Base-by-base conservation (phyloP, 1,284 basidiomycete genomes). In the Phellinidium pouzarii region DNA sequence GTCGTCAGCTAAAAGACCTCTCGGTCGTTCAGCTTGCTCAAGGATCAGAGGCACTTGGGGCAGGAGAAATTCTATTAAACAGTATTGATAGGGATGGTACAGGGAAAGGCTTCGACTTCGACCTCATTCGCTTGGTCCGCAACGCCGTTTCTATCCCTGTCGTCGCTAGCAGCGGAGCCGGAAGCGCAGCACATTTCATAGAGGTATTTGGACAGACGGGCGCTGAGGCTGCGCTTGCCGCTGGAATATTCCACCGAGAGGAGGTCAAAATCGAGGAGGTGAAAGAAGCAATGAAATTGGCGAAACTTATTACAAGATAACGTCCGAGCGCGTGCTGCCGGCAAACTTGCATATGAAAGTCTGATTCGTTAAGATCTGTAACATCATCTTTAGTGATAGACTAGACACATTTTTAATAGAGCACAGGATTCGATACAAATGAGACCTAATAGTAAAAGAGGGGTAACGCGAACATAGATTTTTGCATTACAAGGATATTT, bases 31-130 rank as follows among this genome's bases (percentile, higher is more conserved):
- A 99, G 70, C 82, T 99, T 17, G 93, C 92, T 1, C 76, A 81
- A 48, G 96, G 94, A 20, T 92, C 87, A 17, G 91, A 96, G 69
- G 70, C 70, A 22, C 79, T 99, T 17, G 96, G 96, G 1, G 94
- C 96, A 0, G 96, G 96, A 4, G 96, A 99, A 70, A 82, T 99
- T 54, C 69, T 99, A 50, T 75, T 99, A 55, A 99, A 99, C 72
- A 92, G 88, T 66, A 97, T 99, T 62, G 96, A 99, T 69, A 79
- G 93, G 56, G 96, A 99, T 65, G 96, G 96, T 2, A 90, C 89
- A 0, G 93, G 94, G 44, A 76, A 81, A 46, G 96, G 96, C 9
- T 99, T 97, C 65, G 96, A 99, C 70, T 70, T 88, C 38, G 89
- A 90, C 59, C 74, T 99, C 20, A 71, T 99, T 54, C 72, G 76